Evolutionary conservation across 2,329 filamentous ascomycete genomes (phyloP).

Genomic region (Alternaria brassicae): DNA sequence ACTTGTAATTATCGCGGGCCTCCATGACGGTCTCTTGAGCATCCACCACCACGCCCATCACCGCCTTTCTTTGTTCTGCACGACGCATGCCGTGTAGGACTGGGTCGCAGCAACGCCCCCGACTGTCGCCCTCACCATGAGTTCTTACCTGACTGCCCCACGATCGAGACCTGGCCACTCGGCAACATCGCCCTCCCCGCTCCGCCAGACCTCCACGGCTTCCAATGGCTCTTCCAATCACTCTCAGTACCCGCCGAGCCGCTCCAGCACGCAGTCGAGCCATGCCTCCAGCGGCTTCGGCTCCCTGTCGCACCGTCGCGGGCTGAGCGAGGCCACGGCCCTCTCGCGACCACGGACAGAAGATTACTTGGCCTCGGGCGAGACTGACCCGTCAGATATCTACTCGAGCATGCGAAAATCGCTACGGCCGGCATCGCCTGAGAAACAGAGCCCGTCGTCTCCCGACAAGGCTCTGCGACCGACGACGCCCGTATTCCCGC

Average conservation of each 20-base stretch:
- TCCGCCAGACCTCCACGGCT: constrained; percentile 72
- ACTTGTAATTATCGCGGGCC: constrained; percentile 33
- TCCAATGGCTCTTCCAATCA: constrained; percentile 75
- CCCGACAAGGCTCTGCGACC: constrained; percentile 11
- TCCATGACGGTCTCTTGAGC: constrained; percentile 37
- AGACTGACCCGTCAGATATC: constrained; percentile 65
- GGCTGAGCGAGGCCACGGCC: constrained; percentile 73
- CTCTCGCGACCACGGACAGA: constrained; percentile 60
- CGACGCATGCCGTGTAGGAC: constrained; percentile 40
- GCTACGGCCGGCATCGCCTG: constrained; percentile 61
- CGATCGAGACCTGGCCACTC: constrained; percentile 52
- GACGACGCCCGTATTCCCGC: constrained; percentile 1
- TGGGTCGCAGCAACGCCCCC: constrained; percentile 17
- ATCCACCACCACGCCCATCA: constrained; percentile 19
- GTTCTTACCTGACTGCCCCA: constrained; percentile 43
- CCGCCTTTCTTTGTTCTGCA: constrained; percentile 24
- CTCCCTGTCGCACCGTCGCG: constrained; percentile 69
- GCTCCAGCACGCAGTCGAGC: constrained; percentile 75
- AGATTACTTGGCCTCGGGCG: constrained; percentile 53
- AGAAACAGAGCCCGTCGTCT: constrained; percentile 25
- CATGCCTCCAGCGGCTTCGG: constrained; percentile 66
- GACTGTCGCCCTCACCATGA: constrained; percentile 43
- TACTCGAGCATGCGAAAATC: constrained; percentile 79
- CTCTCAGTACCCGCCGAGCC: constrained; percentile 66
- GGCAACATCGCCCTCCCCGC: constrained; percentile 53